These are phyloP conservation scores for Singerocomus inundabilis DNA, from an alignment of 1,284 basidiomycete species.

Conservation along the genomic window DNA sequence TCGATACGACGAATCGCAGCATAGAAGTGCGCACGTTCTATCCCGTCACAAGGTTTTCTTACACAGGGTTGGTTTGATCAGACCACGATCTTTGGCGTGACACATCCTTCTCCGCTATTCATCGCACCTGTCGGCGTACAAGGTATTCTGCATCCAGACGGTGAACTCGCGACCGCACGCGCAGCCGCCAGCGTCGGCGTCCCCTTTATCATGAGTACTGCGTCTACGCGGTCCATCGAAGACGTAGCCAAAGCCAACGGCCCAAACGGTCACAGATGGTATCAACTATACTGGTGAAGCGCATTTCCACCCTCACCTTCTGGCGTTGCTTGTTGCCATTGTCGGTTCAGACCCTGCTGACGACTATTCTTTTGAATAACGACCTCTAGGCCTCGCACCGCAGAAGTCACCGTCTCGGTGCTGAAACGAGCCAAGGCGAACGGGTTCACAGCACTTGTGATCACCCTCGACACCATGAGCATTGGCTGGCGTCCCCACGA, in stretches of 20 bases:
- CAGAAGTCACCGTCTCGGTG: constrained; percentile 46
- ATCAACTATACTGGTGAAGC: constrained; percentile 62
- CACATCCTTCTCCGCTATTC: constrained; percentile 46
- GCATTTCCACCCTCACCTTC: too few species aligned
- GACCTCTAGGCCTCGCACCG: constrained; percentile 43
- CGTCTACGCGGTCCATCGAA: constrained; percentile 55
- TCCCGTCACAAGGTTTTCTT: too few species aligned
- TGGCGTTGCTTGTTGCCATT: too few species aligned
- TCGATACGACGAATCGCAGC: constrained; percentile 49
- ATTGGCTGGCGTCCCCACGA: constrained; percentile 53
- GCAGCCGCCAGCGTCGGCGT: constrained; percentile 53
- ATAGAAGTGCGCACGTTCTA: constrained; percentile 48
- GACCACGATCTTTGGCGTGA: constrained; percentile 52
- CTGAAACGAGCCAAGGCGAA: constrained; percentile 48
- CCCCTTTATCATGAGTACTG: constrained; percentile 58
- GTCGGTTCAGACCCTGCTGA: too few species aligned
- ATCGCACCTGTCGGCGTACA: constrained; percentile 61
- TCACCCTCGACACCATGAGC: constrained; percentile 50
- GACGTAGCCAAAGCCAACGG: constrained; percentile 51
- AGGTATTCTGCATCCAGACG: constrained; percentile 53
- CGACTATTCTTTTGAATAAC: too few species aligned
- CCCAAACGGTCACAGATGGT: constrained; percentile 46
- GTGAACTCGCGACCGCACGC: constrained; percentile 52
- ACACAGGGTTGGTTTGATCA: too few species aligned
- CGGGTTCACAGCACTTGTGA: constrained; percentile 53